Conservation (phyloP, 2,329 filamentous ascomycete species). For the Aspergillus amoenus region DNA sequence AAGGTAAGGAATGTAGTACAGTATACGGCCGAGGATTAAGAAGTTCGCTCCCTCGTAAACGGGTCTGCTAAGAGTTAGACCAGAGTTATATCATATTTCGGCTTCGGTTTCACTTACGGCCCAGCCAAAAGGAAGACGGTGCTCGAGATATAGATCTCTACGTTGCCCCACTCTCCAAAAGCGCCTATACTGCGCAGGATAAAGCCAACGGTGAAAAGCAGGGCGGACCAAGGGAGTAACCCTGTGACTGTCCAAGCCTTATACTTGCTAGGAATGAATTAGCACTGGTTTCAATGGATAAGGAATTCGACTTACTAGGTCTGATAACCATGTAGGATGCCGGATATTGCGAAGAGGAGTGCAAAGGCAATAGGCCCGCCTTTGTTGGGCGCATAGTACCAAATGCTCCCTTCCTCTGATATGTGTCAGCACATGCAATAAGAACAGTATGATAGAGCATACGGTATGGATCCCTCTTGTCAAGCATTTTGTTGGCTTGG, state of each 20-base stretch:
- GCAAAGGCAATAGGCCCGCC: constrained; percentile 43
- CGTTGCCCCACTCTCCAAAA: constrained; percentile 36
- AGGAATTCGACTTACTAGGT: constrained; percentile 28
- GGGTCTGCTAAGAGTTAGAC: constrained; percentile 25
- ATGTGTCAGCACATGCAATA: constrained; percentile 16
- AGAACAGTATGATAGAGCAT: constrained; percentile 4
- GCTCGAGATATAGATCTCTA: constrained; percentile 40
- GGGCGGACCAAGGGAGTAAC: constrained; percentile 42
- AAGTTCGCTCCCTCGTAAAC: constrained; percentile 50
- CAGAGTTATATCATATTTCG: not conserved
- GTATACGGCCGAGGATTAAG: constrained; percentile 53
- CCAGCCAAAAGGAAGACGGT: constrained; percentile 40
- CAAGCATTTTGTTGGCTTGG: constrained; percentile 7
- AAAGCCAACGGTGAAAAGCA: constrained; percentile 42
- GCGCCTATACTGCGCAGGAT: constrained; percentile 37
- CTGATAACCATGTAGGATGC: constrained; percentile 39
- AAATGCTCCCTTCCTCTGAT: constrained; percentile 36
- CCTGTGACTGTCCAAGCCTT: constrained; percentile 44
- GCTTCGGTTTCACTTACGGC: constrained; percentile 29
- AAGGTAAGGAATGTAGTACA: constrained; percentile 51
- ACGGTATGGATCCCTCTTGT: constrained; percentile 29
- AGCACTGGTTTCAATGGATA: not conserved
- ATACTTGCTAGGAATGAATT: constrained; percentile 30
- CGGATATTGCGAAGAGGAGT: constrained; percentile 40
- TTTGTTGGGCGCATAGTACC: constrained; percentile 44